Base-by-base conservation (phyloP, 1,284 basidiomycete species). In the Apiotrichum gamsii region DNA sequence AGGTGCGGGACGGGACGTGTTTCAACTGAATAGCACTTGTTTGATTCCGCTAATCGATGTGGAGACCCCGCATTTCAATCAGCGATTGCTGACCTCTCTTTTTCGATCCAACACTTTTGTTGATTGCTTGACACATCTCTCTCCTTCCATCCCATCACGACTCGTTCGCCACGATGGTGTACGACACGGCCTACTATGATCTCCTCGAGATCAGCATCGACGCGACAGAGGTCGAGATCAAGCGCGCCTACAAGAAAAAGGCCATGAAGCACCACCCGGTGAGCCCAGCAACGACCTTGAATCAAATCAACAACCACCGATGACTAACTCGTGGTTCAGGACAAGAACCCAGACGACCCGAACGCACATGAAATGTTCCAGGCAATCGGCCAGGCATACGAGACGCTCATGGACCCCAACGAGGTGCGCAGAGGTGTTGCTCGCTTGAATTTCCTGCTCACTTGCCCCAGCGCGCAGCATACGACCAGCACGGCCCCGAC, bases 211-310 rank as follows among this genome's bases (percentile, higher is more conserved):
- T 91, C 19, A 64, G 78, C 43, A 74, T 82, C 28, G 74, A 75
- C 49, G 89, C 88, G 31, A 80, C 76, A 31, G 83, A 84, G 75
- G 59, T 58, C 56, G 88, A 94, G 58, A 88, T 95, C 65, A 93
- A 91, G 74, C 87, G 86, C 66, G 90, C 90, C 6, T 95, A 95
- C 68, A 83, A 85, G 67, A 85, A 81, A 75, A 90, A 90, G 82
- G 90, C 89, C 38, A 86, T 85, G 72, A 82, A 88, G 72, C 86
- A 90, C 63, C 89, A 93, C 70, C 89, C 89, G 33, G 89, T 91
- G 72, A n/a, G n/a, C 64, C 86, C 78, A 40, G 3, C 5, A 11
- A 6, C 35, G 15, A 14, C 14, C 31, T 32, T 32, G 18, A 9
- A 8, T n/a, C 15, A 8, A 32, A 14, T n/a, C n/a, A n/a, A n/a